Conservation (phyloP, 805 yeast species). For the Lipomyces chichibuensis region DNA sequence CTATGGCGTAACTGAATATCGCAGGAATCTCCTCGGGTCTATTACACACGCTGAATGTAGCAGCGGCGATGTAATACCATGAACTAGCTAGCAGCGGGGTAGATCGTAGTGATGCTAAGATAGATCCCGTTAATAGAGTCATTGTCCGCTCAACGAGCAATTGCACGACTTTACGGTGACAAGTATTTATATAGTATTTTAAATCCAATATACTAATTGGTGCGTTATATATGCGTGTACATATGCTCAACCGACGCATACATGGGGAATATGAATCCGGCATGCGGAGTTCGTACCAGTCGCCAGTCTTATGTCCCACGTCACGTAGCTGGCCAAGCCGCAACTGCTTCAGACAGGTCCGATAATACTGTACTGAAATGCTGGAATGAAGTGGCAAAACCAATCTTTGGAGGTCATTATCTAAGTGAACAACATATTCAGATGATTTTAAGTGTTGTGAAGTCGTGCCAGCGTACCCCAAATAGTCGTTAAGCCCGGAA, state of each 20-base stretch:
- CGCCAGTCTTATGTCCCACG: no score
- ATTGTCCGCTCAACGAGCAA: background rate
- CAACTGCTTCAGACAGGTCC: no score
- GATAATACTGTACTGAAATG: no score
- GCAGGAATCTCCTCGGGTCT: conserved; percentile 78
- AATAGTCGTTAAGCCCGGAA: no score
- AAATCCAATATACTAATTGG: background rate
- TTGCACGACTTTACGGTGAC: background rate
- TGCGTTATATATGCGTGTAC: background rate
- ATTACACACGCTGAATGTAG: conserved; percentile 79
- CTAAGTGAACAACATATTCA: no score
- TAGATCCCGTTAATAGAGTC: conserved; percentile 14
- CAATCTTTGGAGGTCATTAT: no score
- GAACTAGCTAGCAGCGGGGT: conserved; percentile 24
- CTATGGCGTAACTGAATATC: conserved; percentile 69
- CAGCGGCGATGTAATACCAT: conserved; percentile 83
- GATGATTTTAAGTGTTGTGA: no score
- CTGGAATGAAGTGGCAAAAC: no score
- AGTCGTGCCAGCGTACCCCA: no score
- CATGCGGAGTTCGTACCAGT: background rate
- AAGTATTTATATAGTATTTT: background rate
- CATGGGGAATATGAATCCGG: background rate
- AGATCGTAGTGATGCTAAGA: conserved; percentile 21
- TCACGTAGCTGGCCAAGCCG: no score
- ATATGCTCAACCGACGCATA: background rate